Evolutionary conservation across 352 stramenopile genomes (phyloP), one percentile per base, ranked within the genome.

Genomic region (Pythium aristosporum): DNA sequence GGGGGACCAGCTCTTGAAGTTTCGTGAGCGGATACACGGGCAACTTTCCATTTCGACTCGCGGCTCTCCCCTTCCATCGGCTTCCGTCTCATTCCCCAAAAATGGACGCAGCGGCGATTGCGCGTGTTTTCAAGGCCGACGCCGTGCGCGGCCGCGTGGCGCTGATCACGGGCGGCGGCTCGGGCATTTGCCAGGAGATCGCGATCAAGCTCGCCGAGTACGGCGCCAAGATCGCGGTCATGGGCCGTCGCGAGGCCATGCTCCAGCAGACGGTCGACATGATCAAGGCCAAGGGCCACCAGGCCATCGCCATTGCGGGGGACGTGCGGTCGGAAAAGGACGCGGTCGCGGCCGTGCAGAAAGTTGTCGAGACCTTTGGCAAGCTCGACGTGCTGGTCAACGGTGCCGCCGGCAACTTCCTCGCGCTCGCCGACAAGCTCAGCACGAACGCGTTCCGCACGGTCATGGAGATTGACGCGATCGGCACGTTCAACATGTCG

Each of bases 401-500:
- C 73, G 85, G 87, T 36, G 96, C 96, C 0, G 96, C 96, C 0
- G 96, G 96, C 57, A 98, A 98, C 71, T 98, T 98, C 75, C 65
- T 98, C 46, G 76, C 81, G 50, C 65, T 87, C 34, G 91, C 91
- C 6, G 85, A 96, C 48, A 82, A 89, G 57, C 69, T 98, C 36
- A 93, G 75, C 42, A 94, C 91, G 4, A 98, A 98, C 72, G 96
- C 89, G 53, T 98, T 98, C 75, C 89, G 88, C 56, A 99, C 96
- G 9, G 96, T 99, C 6, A 89, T 99, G 79, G 94, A 98, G 62
- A 99, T 98, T 65, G 96, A 99, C 77, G 74, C 93, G 15, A 79
- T 98, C 32, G 96, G 96, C 28, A 97, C 94, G 20, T 99, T 98
- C 75, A 98, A 99, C 73, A 98, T 99, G 92, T 93, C 75, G 52